Percentiles rank a stretch among this genome's conserved stretches.
phyloP scores from a whole-genome alignment of 169 alveolate species.

The Cryptosporidium ubiquitum region DNA sequence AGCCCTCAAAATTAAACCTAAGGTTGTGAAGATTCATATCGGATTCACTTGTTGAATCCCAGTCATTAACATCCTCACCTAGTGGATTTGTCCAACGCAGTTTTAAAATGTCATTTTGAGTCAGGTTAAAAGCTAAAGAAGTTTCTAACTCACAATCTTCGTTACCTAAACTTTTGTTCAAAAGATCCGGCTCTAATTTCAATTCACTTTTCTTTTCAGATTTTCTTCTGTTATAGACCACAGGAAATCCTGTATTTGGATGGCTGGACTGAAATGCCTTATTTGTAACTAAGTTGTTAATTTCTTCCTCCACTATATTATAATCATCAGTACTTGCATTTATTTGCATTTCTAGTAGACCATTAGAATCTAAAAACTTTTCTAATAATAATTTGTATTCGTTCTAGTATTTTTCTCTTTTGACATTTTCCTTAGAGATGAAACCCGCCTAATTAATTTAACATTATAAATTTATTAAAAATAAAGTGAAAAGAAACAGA shows the following conservation, averaged over 20 bases:
- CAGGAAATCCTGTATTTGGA: constrained; percentile 52
- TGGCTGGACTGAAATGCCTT: background rate
- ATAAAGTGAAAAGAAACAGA: background rate
- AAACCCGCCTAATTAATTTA: background rate
- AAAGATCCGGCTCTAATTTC: background rate
- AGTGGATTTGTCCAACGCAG: constrained; percentile 77
- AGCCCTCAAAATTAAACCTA: constrained; percentile 74
- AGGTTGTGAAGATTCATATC: constrained; percentile 51
- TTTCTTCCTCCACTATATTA: constrained; percentile 10
- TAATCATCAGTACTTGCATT: background rate
- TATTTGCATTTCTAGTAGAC: background rate
- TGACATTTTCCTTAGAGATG: background rate
- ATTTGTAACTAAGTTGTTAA: background rate
- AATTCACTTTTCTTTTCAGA: background rate
- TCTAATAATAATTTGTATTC: background rate
- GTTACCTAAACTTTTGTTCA: background rate
- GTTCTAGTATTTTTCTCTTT: no score
- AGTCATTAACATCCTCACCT: constrained; percentile 66
- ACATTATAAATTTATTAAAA: background rate
- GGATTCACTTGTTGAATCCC: background rate
- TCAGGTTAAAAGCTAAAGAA: constrained; percentile 28
- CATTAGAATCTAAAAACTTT: background rate
- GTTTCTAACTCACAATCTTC: background rate
- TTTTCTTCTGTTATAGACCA: constrained; percentile 4
- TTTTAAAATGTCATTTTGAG: constrained; percentile 51